Evolutionary conservation across 1,139 yeast genomes (phyloP).

Genomic region (Ogataea hybrid): DNA sequence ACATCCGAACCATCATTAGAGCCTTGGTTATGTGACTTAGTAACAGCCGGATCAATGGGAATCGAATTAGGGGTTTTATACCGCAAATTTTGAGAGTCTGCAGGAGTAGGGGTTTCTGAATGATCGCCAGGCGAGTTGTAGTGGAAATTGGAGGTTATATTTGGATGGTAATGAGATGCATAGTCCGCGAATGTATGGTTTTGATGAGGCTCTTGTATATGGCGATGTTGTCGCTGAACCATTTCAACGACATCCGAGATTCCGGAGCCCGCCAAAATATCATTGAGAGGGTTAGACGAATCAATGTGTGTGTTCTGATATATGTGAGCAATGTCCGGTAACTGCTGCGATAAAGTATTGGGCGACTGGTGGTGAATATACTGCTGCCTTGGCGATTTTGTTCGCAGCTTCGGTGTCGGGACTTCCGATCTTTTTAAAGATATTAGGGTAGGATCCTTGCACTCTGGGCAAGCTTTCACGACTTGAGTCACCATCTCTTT

Average conservation of each 20-base stretch:
- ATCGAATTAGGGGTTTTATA: constrained; percentile 3
- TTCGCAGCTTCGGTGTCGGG: constrained; percentile 11
- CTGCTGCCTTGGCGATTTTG: constrained; percentile 3
- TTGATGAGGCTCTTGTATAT: constrained; percentile 1
- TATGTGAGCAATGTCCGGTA: constrained; percentile 15
- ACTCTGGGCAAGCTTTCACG: constrained; percentile 71
- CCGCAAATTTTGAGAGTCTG: constrained; percentile 1
- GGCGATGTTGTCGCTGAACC: constrained; percentile 41
- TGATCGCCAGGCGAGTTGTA: constrained; percentile 6
- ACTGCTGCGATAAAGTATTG: constrained; percentile 3
- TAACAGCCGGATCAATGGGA: constrained; percentile 15
- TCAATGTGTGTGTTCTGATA: constrained; percentile 10
- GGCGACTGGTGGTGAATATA: constrained; percentile 3
- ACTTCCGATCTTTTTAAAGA: constrained; percentile 20
- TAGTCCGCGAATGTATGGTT: constrained; percentile 10
- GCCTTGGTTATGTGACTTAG: not conserved
- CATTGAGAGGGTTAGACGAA: constrained; percentile 12
- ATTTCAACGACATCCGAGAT: constrained; percentile 69
- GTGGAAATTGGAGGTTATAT: constrained; percentile 6
- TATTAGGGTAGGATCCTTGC: constrained; percentile 46
- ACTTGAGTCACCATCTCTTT: constrained; percentile 85
- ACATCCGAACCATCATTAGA: constrained; percentile 8
- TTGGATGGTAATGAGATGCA: constrained; percentile 8
- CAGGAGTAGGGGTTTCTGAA: constrained; percentile 6
- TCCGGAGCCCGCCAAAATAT: constrained; percentile 38